Percentiles rank a stretch among this genome's conserved stretches.
These are phyloP conservation scores for Aspergillus sergii DNA, from an alignment of 2,329 filamentous ascomycete species.

Conservation along the genomic window DNA sequence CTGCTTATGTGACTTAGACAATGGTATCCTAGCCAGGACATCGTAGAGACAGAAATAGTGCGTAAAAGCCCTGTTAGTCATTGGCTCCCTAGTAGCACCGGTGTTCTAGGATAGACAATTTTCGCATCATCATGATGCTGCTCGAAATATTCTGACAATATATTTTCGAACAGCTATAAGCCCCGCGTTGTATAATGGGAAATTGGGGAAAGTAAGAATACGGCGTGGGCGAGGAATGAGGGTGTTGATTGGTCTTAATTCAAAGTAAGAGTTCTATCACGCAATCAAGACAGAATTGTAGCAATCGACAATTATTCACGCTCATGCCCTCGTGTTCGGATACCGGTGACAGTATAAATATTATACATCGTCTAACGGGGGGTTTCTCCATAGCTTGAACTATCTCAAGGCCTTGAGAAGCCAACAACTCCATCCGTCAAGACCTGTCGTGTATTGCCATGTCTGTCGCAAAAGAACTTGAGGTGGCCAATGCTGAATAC, in stretches of 20 bases:
- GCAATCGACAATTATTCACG: not conserved
- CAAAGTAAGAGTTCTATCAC: not conserved
- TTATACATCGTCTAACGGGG: not conserved
- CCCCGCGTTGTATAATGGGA: not conserved
- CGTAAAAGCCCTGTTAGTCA: not conserved
- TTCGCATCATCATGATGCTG: not conserved
- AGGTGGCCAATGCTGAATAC: slow-evolving; percentile 61
- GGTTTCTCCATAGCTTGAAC: not conserved
- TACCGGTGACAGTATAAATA: not conserved
- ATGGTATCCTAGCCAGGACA: not conserved
- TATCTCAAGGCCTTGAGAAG: not conserved
- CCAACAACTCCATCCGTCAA: too few species aligned
- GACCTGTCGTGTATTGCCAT: slow-evolving; percentile 12
- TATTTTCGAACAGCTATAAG: not conserved
- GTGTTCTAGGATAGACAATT: not conserved
- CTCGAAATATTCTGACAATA: not conserved
- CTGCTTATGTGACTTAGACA: not conserved
- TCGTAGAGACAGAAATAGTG: not conserved
- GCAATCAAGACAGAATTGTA: not conserved
- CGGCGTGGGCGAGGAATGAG: not conserved
- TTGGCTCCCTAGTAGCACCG: not conserved
- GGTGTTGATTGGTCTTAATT: not conserved
- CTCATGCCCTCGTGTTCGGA: not conserved
- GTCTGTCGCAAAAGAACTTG: slow-evolving; percentile 51
- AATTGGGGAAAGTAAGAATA: not conserved